Base-by-base conservation (phyloP, 139 green algal species). In the Edaphochlamys debaryana region DNA sequence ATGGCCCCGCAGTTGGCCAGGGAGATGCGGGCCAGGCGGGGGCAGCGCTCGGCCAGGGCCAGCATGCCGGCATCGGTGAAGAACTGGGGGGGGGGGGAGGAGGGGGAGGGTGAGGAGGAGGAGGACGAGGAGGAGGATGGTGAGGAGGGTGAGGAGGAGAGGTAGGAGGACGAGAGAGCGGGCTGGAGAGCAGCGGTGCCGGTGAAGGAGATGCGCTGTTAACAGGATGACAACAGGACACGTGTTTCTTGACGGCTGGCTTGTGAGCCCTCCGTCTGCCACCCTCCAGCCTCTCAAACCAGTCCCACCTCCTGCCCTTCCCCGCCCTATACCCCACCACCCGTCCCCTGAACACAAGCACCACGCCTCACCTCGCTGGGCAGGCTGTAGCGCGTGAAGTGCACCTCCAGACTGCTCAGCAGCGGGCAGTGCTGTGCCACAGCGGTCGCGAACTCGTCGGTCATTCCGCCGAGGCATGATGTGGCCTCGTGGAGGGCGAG, bases 51-150 rank as follows among this genome's bases (percentile, higher is more conserved):
- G 1, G 69, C 77, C 30, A 91, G 62, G 8, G 80, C 77, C 52
- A 88, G 85, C 45, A 91, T 73, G 8, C 88, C 88, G 5, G 83
- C 81, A 48, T 91, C 88, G 11, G 85, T 91, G 77, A 91, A 88
- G 36, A 81, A 30, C 81, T 86, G 71, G 20, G 25, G 42, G 32
- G 38, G 30, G 11, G 58, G 58, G 74, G 30, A 37, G 29, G 38
- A 9, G 41, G 17, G 52, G 71, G 9, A 4, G 52, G 17, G 63
- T 4, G 32, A 29, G 15, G 63, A 7, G 63, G 32, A 5, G 32
- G 30, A 6, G 60, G 30, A 6, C 30, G 60, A 38, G 60, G 60
- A 30, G 30, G 29, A 30, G 54, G 17, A 22, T 6, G 11, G 9
- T 2, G 3, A 11, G 6, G 27, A 13, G 63, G 19, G 38, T 52